Conservation (phyloP, 1,139 yeast species). For the Magnusiomyces ingens region DNA sequence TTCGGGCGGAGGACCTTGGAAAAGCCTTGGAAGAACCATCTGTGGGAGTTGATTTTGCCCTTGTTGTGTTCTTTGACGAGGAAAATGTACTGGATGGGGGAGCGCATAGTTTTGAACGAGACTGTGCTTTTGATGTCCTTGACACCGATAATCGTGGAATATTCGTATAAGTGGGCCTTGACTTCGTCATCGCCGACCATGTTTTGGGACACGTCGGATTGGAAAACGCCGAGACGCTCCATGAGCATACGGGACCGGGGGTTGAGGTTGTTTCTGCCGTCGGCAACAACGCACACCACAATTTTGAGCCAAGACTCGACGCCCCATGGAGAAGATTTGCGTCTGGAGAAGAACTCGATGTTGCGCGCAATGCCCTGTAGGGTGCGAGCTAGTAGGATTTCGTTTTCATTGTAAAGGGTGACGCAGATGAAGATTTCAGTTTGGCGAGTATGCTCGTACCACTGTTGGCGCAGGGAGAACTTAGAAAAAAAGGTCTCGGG, state of each 20-base stretch:
- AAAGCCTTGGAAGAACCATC: constrained; percentile 82
- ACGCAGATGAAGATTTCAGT: constrained; percentile 71
- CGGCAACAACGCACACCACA: constrained; percentile 67
- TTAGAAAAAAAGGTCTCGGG: constrained; percentile 57
- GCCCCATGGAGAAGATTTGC: constrained; percentile 66
- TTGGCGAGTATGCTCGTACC: constrained; percentile 58
- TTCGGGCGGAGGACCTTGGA: constrained; percentile 64
- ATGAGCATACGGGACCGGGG: constrained; percentile 57
- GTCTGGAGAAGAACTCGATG: constrained; percentile 52
- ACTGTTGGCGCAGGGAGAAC: constrained; percentile 60
- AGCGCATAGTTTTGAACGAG: constrained; percentile 47
- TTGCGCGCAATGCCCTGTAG: constrained; percentile 73
- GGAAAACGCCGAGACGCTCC: constrained; percentile 70
- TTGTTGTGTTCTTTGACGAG: constrained; percentile 72
- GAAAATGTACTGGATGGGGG: constrained; percentile 69
- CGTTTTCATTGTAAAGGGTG: constrained; percentile 80
- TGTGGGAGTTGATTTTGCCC: constrained; percentile 71
- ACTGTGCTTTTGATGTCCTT: constrained; percentile 55
- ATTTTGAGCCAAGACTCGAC: constrained; percentile 74
- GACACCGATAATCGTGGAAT: constrained; percentile 72
- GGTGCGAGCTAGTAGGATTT: constrained; percentile 62
- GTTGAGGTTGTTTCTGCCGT: constrained; percentile 65
- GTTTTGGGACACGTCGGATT: constrained; percentile 77
- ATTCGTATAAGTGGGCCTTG: constrained; percentile 69
- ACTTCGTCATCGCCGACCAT: constrained; percentile 65